A percentile compares a stretch with the other conserved stretches of the same genome.
Evolutionary conservation across 495 filamentous ascomycete species (phyloP).

Genomic region (Tuber microsphaerosporum): DNA sequence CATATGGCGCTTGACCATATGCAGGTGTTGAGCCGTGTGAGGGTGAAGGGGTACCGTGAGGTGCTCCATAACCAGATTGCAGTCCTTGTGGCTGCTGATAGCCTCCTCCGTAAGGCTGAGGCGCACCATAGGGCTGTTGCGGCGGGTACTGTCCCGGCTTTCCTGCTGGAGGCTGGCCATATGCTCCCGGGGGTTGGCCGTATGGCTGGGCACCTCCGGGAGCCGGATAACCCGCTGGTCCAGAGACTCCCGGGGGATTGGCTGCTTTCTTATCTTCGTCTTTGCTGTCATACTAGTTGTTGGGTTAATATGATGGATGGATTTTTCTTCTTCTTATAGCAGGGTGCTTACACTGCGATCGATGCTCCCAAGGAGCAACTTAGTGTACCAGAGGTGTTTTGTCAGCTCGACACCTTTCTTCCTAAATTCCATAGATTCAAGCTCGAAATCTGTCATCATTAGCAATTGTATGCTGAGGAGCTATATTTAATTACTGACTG

Average conservation of each 20-base stretch:
- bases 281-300: constrained; percentile 36
- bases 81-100: constrained; percentile 17
- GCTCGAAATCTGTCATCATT: constrained; percentile 31
- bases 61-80: constrained; percentile 13
- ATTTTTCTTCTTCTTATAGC: background rate
- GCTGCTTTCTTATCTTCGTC: constrained; percentile 23
- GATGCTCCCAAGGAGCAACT: constrained; percentile 64
- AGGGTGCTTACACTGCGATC: constrained; percentile 28
- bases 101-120: constrained; percentile 23
- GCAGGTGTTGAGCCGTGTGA: constrained; percentile 13
- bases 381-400: constrained; percentile 62
- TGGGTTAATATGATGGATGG: constrained; percentile 10
- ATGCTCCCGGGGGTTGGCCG: constrained; percentile 11
- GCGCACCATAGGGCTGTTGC: constrained; percentile 19
- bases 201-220: constrained; percentile 23
- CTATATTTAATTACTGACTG: constrained; percentile 49
- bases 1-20: constrained; percentile 23
- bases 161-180: background rate
- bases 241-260: background rate
- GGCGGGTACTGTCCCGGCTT: constrained; percentile 10
- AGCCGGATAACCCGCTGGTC: constrained; percentile 7
- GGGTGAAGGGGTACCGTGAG: constrained; percentile 7
- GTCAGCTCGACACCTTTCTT: constrained; percentile 54
- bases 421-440: constrained; percentile 63
- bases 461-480: background rate